Evolutionary conservation across 805 yeast species (phyloP), one percentile per base, ranked within the genome.

Genomic region (Wickerhamiella lipophila): DNA sequence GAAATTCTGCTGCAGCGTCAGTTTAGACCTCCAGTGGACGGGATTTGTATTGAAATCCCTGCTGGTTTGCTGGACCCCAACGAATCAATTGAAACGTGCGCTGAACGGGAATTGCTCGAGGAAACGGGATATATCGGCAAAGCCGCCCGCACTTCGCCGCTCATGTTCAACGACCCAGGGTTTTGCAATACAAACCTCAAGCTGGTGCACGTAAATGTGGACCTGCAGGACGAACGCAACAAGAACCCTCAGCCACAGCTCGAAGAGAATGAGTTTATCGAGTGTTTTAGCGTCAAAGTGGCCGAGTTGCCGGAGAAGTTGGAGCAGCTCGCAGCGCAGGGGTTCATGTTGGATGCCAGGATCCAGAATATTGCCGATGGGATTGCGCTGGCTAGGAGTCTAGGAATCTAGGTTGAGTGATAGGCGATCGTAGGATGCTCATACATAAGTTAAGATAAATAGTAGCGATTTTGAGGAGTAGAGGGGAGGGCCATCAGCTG

Each of bases 201-300:
- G 21, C 66, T 89, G 51, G 92, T 89, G 1, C 79, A 80, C 25
- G 83, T 85, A 12, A 76, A 79, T 47, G 77, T 89, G 16, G 97
- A 89, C 59, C 65, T 83, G 66, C 57, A 67, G 1, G 78, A 77
- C 49, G 74, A 73, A 16, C 75, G 79, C 52, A 92, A 89, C 63
- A 56, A 64, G 52, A 68, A 78, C 52, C 96, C 96, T 1, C 60
- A 68, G 50, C 76, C 94, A 2, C 72, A 82, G 53, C 69, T 92
- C 53, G 96, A 92, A 66, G 96, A 86, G 6, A 82, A 79, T 52
- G 98, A 89, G 67, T 89, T 83, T 62, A 92, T 89, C 46, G 96
- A 87, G 58, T 79, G 85, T n/a, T 83, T 89, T 61, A 70, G 77
- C 1, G 58, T 66, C 27, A 86, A 88, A 12, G 64, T 87, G 55